Percentiles rank a stretch among this genome's conserved stretches.
phyloP scores from a whole-genome alignment of 129 eudicot species.

The Artemisia annua region DNA sequence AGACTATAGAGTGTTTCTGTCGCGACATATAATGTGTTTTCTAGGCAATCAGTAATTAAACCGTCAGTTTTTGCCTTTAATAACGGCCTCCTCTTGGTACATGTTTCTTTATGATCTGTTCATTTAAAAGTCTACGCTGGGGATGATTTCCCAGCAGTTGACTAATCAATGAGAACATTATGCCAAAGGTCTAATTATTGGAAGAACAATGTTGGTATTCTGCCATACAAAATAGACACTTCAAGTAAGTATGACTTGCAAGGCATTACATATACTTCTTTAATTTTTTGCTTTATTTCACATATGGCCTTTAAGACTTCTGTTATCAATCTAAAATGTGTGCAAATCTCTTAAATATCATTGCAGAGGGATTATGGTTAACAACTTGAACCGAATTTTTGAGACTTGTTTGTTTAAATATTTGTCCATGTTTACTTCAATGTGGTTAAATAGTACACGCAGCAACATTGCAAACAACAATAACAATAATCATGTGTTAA shows the following conservation, averaged over 20 bases:
- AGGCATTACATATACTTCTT: neutral
- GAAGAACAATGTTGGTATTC: neutral
- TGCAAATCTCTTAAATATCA: neutral
- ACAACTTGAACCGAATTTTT: neutral
- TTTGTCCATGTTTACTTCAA: conserved; percentile 1
- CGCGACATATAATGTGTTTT: too few relatives aligned
- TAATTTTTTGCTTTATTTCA: too few relatives aligned
- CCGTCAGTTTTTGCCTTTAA: too few relatives aligned
- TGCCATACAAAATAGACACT: neutral
- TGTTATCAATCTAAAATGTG: too few relatives aligned
- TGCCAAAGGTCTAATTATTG: neutral
- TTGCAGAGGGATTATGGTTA: conserved; percentile 4
- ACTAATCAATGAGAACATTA: neutral
- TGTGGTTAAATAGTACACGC: neutral
- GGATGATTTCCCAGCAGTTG: neutral
- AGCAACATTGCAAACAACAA: neutral
- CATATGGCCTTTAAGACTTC: too few relatives aligned
- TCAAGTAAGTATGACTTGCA: neutral
- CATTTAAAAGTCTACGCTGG: too few relatives aligned
- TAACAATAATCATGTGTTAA: neutral
- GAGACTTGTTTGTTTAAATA: neutral
- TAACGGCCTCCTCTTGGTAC: too few relatives aligned
- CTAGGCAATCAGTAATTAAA: too few relatives aligned
- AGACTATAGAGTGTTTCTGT: too few relatives aligned
- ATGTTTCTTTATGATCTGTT: too few relatives aligned